Evolutionary conservation across 1,139 yeast genomes (phyloP).

Genomic region (Kluyveromyces marxianus): DNA sequence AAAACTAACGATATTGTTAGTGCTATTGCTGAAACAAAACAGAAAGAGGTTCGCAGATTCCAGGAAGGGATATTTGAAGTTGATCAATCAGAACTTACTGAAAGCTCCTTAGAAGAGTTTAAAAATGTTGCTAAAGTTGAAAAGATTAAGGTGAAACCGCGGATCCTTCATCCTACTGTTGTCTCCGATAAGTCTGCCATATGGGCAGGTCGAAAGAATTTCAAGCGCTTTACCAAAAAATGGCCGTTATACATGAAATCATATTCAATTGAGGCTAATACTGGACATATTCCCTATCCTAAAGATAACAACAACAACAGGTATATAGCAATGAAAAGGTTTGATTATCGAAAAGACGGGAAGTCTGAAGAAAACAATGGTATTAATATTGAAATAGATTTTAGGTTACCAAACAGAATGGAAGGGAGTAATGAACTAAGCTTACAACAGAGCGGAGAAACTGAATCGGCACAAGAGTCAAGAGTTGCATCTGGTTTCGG

Average conservation of each 20-base stretch:
- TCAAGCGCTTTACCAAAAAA: conserved; percentile 31
- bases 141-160: conserved; percentile 12
- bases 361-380: too few relatives aligned
- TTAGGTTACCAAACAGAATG: too few relatives aligned
- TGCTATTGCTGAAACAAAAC: conserved; percentile 30
- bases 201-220: conserved; percentile 32
- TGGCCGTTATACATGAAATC: conserved; percentile 16
- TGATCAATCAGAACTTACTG: conserved; percentile 23
- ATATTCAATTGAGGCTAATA: too few relatives aligned
- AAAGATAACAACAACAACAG: too few relatives aligned
- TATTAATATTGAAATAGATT: too few relatives aligned
- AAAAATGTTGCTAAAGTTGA: conserved; percentile 31
- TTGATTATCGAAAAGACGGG: too few relatives aligned
- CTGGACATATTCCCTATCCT: too few relatives aligned
- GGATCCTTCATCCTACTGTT: conserved; percentile 1
- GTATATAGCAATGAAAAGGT: too few relatives aligned
- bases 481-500: too few relatives aligned
- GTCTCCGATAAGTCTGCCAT: conserved; percentile 10
- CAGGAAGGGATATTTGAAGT: conserved; percentile 21
- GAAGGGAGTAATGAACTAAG: too few relatives aligned
- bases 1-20: conserved; percentile 17
- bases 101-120: conserved; percentile 26
- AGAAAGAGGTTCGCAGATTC: conserved; percentile 26
- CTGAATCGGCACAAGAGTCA: too few relatives aligned
- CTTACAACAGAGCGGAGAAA: too few relatives aligned